These are phyloP conservation scores for Fagopyrum esculentum DNA, from an alignment of 148 eudicot species.

Conservation along the genomic window DNA sequence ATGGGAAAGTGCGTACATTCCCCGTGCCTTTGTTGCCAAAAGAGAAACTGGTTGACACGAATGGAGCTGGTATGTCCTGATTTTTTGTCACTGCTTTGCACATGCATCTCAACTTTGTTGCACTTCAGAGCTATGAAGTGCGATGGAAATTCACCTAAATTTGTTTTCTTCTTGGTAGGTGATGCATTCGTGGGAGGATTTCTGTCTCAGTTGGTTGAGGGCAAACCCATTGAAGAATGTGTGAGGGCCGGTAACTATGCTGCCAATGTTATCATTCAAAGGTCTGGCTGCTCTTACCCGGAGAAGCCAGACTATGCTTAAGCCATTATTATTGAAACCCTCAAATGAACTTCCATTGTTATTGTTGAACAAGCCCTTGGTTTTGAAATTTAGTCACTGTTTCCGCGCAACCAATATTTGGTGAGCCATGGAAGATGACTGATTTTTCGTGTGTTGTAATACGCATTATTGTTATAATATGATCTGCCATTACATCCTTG, in stretches of 20 bases:
- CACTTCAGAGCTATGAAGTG: background rate
- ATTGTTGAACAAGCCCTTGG: background rate
- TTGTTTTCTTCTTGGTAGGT: constrained; percentile 32
- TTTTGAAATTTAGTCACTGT: background rate
- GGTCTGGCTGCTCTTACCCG: constrained; percentile 93
- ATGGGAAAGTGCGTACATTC: constrained; percentile 64
- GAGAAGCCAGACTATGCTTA: constrained; percentile 72
- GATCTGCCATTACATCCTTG: background rate
- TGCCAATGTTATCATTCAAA: constrained; percentile 77
- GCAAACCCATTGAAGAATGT: constrained; percentile 72
- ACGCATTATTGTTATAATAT: background rate
- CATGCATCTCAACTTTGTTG: background rate
- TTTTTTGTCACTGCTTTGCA: background rate
- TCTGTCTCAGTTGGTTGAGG: constrained; percentile 69
- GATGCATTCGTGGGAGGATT: constrained; percentile 98
- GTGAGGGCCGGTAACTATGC: constrained; percentile 85
- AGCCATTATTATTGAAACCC: background rate
- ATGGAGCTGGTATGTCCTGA: constrained; percentile 73
- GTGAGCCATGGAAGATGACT: background rate
- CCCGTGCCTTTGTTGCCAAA: constrained; percentile 73
- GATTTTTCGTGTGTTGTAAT: constrained; percentile 1
- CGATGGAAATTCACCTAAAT: constrained; percentile 21
- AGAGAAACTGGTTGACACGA: constrained; percentile 91
- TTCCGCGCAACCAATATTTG: background rate
- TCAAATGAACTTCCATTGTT: background rate